Evolutionary conservation across 441 rosid genomes (phyloP).

Genomic region (Pelargonium citronellum): DNA sequence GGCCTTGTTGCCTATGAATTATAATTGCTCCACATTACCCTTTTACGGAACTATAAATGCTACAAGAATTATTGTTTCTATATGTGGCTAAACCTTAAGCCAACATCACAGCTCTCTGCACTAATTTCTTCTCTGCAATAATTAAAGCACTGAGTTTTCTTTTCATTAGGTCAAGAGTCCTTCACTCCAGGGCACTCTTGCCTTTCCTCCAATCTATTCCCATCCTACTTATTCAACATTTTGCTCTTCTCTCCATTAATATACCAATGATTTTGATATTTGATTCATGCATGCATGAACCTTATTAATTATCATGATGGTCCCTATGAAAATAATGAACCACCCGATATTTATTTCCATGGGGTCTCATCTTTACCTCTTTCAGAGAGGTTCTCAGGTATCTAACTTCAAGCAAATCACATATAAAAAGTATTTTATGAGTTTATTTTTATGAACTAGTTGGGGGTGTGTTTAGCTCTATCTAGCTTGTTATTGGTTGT

Average conservation of each 20-base stretch:
- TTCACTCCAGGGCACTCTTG: slow-evolving; percentile 23
- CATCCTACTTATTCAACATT: not conserved
- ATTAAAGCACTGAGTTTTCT: too few species aligned
- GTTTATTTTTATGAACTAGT: too few species aligned
- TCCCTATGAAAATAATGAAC: too few species aligned
- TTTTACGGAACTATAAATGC: slow-evolving; percentile 10
- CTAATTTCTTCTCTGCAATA: not conserved
- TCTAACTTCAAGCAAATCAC: too few species aligned
- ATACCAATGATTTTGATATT: not conserved
- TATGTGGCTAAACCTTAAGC: slow-evolving; percentile 8
- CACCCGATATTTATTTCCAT: too few species aligned
- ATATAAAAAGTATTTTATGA: too few species aligned
- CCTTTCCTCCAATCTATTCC: not conserved
- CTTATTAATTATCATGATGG: too few species aligned
- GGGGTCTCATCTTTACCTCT: too few species aligned
- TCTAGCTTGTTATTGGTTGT: too few species aligned
- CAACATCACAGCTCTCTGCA: not conserved
- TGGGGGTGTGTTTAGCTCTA: too few species aligned
- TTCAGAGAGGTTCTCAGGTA: too few species aligned
- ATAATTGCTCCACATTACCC: slow-evolving; percentile 1
- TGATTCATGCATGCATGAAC: too few species aligned
- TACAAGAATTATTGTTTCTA: not conserved
- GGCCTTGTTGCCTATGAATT: slow-evolving; percentile 7
- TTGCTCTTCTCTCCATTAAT: not conserved
- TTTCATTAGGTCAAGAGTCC: slow-evolving; percentile 24